Evolutionary conservation across 805 yeast genomes (phyloP).

Genomic region (Priceomyces medius): DNA sequence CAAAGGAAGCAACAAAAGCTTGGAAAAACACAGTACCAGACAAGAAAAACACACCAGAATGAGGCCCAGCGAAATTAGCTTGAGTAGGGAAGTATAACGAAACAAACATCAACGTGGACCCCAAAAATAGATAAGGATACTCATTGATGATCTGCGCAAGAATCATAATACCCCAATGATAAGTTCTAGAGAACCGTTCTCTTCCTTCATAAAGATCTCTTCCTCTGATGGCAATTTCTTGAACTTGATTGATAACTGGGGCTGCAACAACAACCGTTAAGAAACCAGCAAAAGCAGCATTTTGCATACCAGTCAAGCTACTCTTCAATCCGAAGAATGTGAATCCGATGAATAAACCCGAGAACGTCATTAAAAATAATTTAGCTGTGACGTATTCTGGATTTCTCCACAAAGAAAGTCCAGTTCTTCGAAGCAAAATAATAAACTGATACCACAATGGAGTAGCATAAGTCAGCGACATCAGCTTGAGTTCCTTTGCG

Average conservation of each 20-base stretch:
- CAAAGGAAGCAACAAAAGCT: conserved; percentile 32
- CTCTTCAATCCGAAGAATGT: conserved; percentile 18
- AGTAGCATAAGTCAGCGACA: conserved; percentile 17
- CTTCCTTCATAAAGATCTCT: conserved; percentile 69
- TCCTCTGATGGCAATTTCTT: conserved; percentile 54
- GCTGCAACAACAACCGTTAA: conserved; percentile 56
- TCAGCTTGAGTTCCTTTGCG: conserved; percentile 5
- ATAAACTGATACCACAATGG: conserved; percentile 18
- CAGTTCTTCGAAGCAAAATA: conserved; percentile 16
- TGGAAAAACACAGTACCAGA: conserved; percentile 27
- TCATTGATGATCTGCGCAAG: conserved; percentile 56
- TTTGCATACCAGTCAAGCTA: conserved; percentile 53
- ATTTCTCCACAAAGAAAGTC: conserved; percentile 35
- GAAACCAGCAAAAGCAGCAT: conserved; percentile 59
- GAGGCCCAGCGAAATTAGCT: conserved; percentile 42
- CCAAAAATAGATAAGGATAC: conserved; percentile 51
- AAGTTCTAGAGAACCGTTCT: conserved; percentile 69
- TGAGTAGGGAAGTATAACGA: conserved; percentile 52
- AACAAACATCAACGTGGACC: conserved; percentile 31
- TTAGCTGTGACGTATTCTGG: conserved; percentile 43
- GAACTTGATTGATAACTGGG: conserved; percentile 63
- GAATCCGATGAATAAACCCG: conserved; percentile 41
- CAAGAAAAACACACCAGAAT: conserved; percentile 34
- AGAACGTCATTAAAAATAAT: conserved; percentile 46
- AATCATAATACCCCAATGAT: conserved; percentile 65